Evolutionary conservation across 768 basidiomycete species (phyloP), one percentile per base, ranked within the genome.

Genomic region (Gloeostereum incarnatum): DNA sequence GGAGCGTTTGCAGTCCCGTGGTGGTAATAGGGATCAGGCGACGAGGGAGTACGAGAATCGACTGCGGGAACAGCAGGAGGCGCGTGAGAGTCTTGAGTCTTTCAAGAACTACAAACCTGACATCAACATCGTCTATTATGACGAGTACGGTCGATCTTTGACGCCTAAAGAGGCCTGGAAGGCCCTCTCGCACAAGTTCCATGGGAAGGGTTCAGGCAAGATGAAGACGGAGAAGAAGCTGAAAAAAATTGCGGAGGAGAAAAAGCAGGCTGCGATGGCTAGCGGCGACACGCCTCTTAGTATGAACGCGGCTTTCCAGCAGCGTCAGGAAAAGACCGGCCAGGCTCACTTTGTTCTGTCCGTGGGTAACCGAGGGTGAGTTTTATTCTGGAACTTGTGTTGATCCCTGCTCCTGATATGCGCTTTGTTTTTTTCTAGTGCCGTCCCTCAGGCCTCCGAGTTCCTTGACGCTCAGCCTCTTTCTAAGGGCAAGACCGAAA

Each of bases 101-200:
- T 99, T 84, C 73, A 89, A 83, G 62, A 74, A 80, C 54, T 99
- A 99, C 68, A 97, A 94, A 60, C 96, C 96, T 4, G 93, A 94
- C 60, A 71, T 99, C 50, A 89, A 94, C 47, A 88, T 98, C 52
- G 85, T 86, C 35, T 99, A 99, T 56, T 82, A 93, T 46, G 96
- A 99, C 54, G 94, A 99, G 58, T 89, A 90, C 55, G 96, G 96
- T 33, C 73, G 96, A 26, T 55, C 71, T 41, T 62, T 92, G 56
- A 88, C 87, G 17, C 81, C 81, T 14, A 97, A 97, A 68, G 96
- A 99, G 64, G 93, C 94, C 4, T 98, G 94, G 93, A 97, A 97
- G 63, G 89, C 91, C 13, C 65, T 99, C 30, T 92, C 88, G 31
- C 96, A 99, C 58, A 87, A 89, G 55, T 98, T 99, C 77, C 96